A percentile compares a stretch with the other conserved stretches of the same genome.
Evolutionary conservation across 2,329 filamentous ascomycete genomes (phyloP).

Genomic region (Tolypocladium sp.): DNA sequence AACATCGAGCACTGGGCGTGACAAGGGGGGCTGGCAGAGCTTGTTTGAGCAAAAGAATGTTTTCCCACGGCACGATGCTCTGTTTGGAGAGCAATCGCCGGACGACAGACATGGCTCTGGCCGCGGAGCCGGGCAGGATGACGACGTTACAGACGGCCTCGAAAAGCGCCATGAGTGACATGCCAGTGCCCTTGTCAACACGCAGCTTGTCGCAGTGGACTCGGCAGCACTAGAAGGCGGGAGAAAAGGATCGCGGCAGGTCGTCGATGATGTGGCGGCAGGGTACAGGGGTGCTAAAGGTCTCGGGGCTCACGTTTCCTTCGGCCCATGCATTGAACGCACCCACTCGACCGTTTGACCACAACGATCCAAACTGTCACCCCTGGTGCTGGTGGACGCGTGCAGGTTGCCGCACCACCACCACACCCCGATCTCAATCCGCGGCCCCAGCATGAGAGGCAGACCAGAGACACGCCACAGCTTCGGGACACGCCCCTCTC

Average conservation of each 20-base stretch:
- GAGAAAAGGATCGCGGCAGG: slow-evolving; percentile 1
- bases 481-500: not conserved
- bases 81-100: not conserved
- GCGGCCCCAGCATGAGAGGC: slow-evolving; percentile 7
- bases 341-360: slow-evolving; percentile 10
- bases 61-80: not conserved
- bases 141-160: not conserved
- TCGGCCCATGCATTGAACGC: slow-evolving; percentile 12
- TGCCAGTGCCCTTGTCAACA: not conserved
- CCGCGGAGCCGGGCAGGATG: not conserved
- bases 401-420: slow-evolving; percentile 13
- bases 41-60: not conserved
- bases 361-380: slow-evolving; percentile 11
- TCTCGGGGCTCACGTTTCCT: slow-evolving; percentile 8
- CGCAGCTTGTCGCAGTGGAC: not conserved
- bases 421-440: slow-evolving; percentile 10
- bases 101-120: not conserved
- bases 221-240: slow-evolving; percentile 2
- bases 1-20: not conserved
- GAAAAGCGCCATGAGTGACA: not conserved
- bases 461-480: not conserved
- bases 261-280: slow-evolving; percentile 4
- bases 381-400: slow-evolving; percentile 9
- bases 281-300: slow-evolving; percentile 3
- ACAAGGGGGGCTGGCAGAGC: not conserved